Evolutionary conservation across 192 early-diverging fungal species (phyloP), one percentile per base, ranked within the genome.

Genomic region (Coemansia sp.): DNA sequence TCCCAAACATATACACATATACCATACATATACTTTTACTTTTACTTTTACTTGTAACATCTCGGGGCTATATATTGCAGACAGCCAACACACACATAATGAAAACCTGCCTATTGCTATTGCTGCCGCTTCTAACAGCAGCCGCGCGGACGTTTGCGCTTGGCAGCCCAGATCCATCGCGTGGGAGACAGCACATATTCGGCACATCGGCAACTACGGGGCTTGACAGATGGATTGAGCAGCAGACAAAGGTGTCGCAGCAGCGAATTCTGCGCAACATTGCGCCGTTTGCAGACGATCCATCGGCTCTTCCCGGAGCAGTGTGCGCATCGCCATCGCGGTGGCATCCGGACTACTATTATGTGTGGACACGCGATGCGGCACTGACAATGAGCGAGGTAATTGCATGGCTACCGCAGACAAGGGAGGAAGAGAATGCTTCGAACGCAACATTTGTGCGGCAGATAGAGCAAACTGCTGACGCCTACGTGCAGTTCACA

Each of bases 321-420:
- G 63, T 85, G 6, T 80, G 76, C 21, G 84, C 84, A 9, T 85
- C 84, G 26, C 84, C 84, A 0, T 81, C 78, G 16, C 69, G 69
- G 13, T 19, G 32, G 0, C 54, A 74, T 15, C 90, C 87, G 2
- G 81, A 94, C 77, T 94, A 94, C 81, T 94, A 83, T 48, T 94
- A 91, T 52, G 56, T 82, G 15, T 94, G 93, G 93, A 85, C 86
- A 11, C 76, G 92, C 9, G 91, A 92, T 48, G 68, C 87, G 15
- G 89, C 86, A 7, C 79, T 92, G 12, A 79, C 81, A 9, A 87
- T 89, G 86, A 57, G 68, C 61, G 85, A 81, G n/a, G 57, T 82
- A 0, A 10, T 89, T 10, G 41, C 67, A 18, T 70, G 84, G 71
- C 61, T 71, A 0, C 42, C 61, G 10, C 1, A 2, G 13, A 44